These are phyloP conservation scores for Tuber aestivum DNA, from an alignment of 495 filamentous ascomycete genomes.

Conservation along the genomic window DNA sequence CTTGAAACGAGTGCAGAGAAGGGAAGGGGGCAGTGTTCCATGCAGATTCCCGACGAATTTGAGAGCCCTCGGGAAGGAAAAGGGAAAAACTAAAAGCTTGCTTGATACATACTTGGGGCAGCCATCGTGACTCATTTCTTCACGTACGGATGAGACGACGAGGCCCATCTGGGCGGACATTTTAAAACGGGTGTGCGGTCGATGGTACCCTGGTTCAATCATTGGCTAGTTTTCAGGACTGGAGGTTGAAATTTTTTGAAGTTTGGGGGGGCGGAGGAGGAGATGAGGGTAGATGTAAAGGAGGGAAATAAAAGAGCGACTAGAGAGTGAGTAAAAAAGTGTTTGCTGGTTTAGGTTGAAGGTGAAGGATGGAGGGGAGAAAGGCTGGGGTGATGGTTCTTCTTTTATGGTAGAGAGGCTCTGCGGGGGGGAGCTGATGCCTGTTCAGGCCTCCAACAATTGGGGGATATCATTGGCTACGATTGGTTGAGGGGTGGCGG, in stretches of 20 bases:
- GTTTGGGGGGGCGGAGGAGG: neutral
- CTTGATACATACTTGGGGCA: neutral
- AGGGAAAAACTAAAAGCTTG: neutral
- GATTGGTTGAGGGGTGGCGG: neutral
- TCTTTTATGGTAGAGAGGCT: slow-evolving; percentile 1
- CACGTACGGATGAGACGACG: neutral
- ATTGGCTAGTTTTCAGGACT: neutral
- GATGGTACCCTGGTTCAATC: neutral
- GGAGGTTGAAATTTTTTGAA: neutral
- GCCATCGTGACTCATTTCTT: neutral
- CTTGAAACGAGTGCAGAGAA: neutral
- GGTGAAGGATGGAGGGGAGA: neutral
- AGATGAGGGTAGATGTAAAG: neutral
- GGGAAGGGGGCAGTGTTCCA: neutral
- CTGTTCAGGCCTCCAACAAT: neutral
- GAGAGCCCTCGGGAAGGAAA: no score
- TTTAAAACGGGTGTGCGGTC: slow-evolving; percentile 1
- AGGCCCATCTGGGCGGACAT: neutral
- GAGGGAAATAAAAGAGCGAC: neutral
- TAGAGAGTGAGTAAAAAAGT: neutral
- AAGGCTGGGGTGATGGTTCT: slow-evolving; percentile 3
- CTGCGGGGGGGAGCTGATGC: neutral
- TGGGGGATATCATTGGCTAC: neutral
- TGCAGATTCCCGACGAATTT: neutral
- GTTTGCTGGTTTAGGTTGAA: neutral